Conservation (phyloP, 108 stramenopile genomes). For the Bacterosira constricta region DNA sequence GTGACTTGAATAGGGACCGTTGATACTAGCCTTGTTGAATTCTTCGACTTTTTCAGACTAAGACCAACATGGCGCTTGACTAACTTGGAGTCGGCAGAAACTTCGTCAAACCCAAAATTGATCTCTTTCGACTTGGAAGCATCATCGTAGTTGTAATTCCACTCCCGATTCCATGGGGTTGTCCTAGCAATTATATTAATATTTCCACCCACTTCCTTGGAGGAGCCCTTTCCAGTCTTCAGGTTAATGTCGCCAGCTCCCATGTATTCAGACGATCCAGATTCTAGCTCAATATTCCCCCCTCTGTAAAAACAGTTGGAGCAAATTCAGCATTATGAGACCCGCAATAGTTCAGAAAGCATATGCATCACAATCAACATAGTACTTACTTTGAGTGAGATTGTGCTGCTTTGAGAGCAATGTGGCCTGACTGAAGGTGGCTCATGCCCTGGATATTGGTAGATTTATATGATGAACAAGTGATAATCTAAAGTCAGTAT, state of each 20-base stretch:
- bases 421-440: neutral
- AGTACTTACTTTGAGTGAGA: neutral
- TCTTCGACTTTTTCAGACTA: slow-evolving; percentile 26
- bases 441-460: neutral
- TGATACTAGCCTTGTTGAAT: slow-evolving; percentile 23
- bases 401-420: neutral
- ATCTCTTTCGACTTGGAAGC: slow-evolving; percentile 24
- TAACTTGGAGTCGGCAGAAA: slow-evolving; percentile 1
- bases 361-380: neutral
- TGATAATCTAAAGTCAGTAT: neutral
- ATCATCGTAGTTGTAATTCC: neutral
- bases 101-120: slow-evolving; percentile 46
- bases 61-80: slow-evolving; percentile 23
- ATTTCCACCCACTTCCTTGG: slow-evolving; percentile 18
- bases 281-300: slow-evolving; percentile 15
- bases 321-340: neutral
- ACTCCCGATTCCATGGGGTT: neutral
- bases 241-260: slow-evolving; percentile 29
- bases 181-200: slow-evolving; percentile 46
- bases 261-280: slow-evolving; percentile 12
- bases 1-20: slow-evolving; percentile 53
- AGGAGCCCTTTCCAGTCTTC: slow-evolving; percentile 10
- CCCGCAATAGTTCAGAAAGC: neutral
- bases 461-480: neutral
- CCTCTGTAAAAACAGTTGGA: neutral